Evolutionary conservation across 768 basidiomycete species (phyloP).

Genomic region (Fistulinella prunicolor): DNA sequence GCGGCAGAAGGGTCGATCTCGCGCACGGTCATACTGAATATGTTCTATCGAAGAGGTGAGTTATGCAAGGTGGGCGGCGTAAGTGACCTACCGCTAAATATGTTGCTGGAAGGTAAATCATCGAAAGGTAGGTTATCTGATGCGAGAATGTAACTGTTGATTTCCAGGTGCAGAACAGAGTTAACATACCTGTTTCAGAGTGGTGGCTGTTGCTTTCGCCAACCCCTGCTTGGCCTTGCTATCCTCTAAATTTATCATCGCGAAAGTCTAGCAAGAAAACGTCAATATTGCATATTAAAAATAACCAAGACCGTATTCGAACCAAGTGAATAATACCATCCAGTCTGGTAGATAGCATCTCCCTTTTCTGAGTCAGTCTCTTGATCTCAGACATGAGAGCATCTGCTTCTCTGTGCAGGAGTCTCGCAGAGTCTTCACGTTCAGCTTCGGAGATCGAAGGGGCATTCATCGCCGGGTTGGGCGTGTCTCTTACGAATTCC

Average conservation of each 20-base stretch:
- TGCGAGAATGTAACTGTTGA: conserved; percentile 1
- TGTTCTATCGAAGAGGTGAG: conserved; percentile 28
- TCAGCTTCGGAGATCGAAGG: conserved; percentile 12
- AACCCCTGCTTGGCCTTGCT: conserved; percentile 24
- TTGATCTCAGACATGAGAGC: conserved; percentile 49
- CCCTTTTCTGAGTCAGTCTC: conserved; percentile 36
- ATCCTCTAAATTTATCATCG: conserved; percentile 50
- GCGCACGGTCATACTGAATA: conserved; percentile 26
- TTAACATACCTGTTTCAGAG: conserved; percentile 21
- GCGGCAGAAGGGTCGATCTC: conserved; percentile 34
- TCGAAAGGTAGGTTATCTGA: conserved; percentile 53
- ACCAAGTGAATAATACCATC: conserved; percentile 26
- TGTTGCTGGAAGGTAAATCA: conserved; percentile 55
- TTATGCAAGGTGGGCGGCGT: background rate
- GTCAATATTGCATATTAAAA: background rate
- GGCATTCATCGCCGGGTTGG: conserved; percentile 47
- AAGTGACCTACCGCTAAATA: conserved; percentile 33
- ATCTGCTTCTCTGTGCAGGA: conserved; percentile 38
- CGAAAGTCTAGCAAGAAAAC: conserved; percentile 43
- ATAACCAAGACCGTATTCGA: conserved; percentile 3
- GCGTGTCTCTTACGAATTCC: conserved; percentile 45
- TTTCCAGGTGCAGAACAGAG: background rate
- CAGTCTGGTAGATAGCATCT: conserved; percentile 22
- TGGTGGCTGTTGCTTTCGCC: background rate
- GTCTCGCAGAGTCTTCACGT: conserved; percentile 27